Evolutionary conservation across 2,329 filamentous ascomycete genomes (phyloP).

Genomic region (Neopestalotiopsis rosae): DNA sequence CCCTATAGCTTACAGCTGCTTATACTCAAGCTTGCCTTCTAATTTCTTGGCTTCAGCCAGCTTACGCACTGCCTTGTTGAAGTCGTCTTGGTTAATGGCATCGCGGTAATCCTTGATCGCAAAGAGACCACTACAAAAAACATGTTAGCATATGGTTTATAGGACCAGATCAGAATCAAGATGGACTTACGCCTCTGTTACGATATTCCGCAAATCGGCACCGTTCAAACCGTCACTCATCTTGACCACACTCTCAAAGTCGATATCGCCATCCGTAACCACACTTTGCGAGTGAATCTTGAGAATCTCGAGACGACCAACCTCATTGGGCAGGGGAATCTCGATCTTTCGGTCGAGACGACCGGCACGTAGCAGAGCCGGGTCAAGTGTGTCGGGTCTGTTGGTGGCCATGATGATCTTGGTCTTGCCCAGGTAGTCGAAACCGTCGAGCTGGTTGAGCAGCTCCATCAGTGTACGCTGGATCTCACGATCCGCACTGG

Average conservation of each 20-base stretch:
- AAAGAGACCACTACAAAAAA: conserved; percentile 75
- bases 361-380: conserved; percentile 88
- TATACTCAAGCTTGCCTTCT: conserved; percentile 97
- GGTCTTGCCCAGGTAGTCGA: conserved; percentile 98
- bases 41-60: conserved; percentile 97
- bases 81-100: conserved; percentile 96
- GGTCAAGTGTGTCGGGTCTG: conserved; percentile 93
- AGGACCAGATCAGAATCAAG: not conserved
- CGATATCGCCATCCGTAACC: conserved; percentile 89
- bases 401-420: conserved; percentile 99
- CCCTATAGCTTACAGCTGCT: conserved; percentile 73
- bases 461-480: conserved; percentile 98
- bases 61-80: conserved; percentile 99
- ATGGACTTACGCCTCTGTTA: conserved; percentile 89
- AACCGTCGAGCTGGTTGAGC: conserved; percentile 97
- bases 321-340: conserved; percentile 95
- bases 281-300: conserved; percentile 95
- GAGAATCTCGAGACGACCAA: conserved; percentile 92
- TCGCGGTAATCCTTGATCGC: conserved; percentile 99
- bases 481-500: conserved; percentile 96
- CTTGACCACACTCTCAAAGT: conserved; percentile 99
- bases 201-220: conserved; percentile 95
- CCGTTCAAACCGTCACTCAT: conserved; percentile 99
- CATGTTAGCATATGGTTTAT: conserved; percentile 7
- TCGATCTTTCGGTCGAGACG: conserved; percentile 97